Conservation (phyloP, 169 alveolate genomes). For the Cryptosporidium parvum region DNA sequence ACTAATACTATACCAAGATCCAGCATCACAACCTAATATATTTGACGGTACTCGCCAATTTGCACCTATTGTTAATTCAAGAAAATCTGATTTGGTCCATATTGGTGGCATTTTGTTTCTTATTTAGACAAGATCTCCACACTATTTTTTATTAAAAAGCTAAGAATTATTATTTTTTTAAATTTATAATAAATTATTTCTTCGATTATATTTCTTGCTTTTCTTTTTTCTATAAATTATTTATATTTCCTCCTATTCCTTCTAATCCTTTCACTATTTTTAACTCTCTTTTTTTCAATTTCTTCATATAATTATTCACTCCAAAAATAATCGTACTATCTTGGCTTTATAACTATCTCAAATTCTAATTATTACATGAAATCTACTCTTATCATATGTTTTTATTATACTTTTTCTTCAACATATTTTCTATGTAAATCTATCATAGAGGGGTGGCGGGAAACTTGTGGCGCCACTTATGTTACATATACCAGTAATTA, state of each 20-base stretch:
- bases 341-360: neutral
- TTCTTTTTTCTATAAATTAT: no score
- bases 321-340: neutral
- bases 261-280: neutral
- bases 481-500: neutral
- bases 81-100: constrained; percentile 57
- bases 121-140: neutral
- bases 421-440: constrained; percentile 12
- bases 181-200: neutral
- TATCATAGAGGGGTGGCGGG: constrained; percentile 76
- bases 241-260: neutral
- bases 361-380: neutral
- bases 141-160: no score
- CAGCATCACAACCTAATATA: constrained; percentile 47
- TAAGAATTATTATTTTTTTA: no score
- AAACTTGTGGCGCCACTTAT: neutral
- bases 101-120: constrained; percentile 29
- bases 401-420: constrained; percentile 10
- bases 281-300: neutral
- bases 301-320: neutral
- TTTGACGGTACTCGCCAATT: constrained; percentile 63
- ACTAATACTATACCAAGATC: constrained; percentile 54
- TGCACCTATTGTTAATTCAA: constrained; percentile 32
- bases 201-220: neutral
- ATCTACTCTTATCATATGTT: neutral